These are phyloP conservation scores for Schizochytrium sp. DNA, from an alignment of 108 stramenopile species.

Conservation along the genomic window DNA sequence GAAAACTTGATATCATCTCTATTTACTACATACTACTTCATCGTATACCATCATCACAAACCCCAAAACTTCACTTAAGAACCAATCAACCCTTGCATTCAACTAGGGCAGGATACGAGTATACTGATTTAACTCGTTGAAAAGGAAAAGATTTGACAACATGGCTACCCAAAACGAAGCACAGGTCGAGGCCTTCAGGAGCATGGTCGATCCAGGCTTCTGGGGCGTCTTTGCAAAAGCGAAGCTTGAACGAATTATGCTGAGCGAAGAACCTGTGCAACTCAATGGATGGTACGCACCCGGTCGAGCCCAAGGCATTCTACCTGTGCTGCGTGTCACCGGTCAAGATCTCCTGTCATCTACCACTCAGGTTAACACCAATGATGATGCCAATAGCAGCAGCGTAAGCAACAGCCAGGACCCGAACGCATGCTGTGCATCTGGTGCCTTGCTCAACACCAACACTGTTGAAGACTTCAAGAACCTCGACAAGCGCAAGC, in stretches of 20 bases:
- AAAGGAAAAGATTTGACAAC: neutral
- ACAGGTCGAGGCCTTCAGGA: neutral
- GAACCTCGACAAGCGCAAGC: conserved; percentile 49
- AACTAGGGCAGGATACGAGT: neutral
- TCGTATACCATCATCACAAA: too few species aligned
- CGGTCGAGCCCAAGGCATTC: neutral
- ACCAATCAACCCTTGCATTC: neutral
- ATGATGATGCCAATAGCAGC: neutral
- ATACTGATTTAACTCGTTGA: neutral
- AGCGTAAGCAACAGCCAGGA: neutral
- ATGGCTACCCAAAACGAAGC: neutral
- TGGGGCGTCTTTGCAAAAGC: neutral
- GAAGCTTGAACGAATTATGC: conserved; percentile 40
- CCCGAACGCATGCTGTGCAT: neutral
- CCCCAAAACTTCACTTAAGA: neutral
- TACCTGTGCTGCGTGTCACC: neutral
- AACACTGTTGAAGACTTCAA: conserved; percentile 64
- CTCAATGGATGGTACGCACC: neutral
- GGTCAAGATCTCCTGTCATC: neutral
- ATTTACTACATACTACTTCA: too few species aligned
- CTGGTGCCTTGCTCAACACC: neutral
- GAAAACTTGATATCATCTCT: too few species aligned
- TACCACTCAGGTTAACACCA: neutral
- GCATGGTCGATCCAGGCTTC: conserved; percentile 2
- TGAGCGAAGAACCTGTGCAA: conserved; percentile 25